Conservation (phyloP, 2,329 filamentous ascomycete genomes). For the Onygenales sp. region DNA sequence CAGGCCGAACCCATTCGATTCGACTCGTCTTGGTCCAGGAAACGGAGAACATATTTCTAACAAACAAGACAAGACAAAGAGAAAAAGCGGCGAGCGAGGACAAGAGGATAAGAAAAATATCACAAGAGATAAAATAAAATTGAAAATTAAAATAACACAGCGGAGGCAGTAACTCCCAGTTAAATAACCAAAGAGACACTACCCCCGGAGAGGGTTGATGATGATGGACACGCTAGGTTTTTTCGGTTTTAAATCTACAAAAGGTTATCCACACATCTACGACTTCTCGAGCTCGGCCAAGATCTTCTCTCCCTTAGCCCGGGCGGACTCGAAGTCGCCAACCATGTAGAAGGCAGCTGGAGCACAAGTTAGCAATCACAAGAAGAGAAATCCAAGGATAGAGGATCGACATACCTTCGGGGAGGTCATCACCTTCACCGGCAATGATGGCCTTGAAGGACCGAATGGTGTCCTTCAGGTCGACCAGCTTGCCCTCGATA, state of each 20-base stretch:
- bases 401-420: slow-evolving; percentile 58
- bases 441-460: slow-evolving; percentile 96
- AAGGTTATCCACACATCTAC: slow-evolving; percentile 7
- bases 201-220: not conserved
- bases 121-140: slow-evolving; percentile 7
- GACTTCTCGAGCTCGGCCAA: slow-evolving; percentile 75
- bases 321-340: slow-evolving; percentile 85
- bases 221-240: not conserved
- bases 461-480: slow-evolving; percentile 95
- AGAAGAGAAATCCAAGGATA: slow-evolving; percentile 2
- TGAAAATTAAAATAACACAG: slow-evolving; percentile 9
- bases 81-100: not conserved
- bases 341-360: slow-evolving; percentile 87
- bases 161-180: slow-evolving; percentile 2
- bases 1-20: no score
- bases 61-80: not conserved
- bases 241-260: not conserved
- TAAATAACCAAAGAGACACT: slow-evolving; percentile 6
- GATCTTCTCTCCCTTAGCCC: slow-evolving; percentile 99
- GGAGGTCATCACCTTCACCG: slow-evolving; percentile 92
- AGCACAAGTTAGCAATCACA: slow-evolving; percentile 17
- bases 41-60: not conserved
- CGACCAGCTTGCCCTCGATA: slow-evolving; percentile 95
- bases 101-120: not conserved
- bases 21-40: not conserved